A percentile compares a stretch with the other conserved stretches of the same genome.
Evolutionary conservation across 1,284 basidiomycete species (phyloP).

Genomic region (Mycosarcoma mackinlayi): DNA sequence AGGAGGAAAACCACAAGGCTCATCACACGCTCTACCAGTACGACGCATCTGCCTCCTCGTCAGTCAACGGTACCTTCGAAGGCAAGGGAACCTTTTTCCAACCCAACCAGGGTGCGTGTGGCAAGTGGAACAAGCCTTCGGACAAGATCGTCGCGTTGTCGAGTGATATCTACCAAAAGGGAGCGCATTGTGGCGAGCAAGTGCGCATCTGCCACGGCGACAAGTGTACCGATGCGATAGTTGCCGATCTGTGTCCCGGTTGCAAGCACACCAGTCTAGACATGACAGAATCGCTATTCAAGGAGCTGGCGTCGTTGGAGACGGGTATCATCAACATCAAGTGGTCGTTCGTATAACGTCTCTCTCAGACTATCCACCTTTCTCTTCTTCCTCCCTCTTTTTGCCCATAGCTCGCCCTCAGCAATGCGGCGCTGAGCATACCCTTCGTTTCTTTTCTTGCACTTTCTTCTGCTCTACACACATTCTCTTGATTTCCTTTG

Average conservation of each 20-base stretch:
- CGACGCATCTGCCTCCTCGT: not conserved
- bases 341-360: slow-evolving; percentile 28
- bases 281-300: slow-evolving; percentile 32
- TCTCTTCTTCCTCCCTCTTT: not conserved
- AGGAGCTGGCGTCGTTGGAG: slow-evolving; percentile 22
- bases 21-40: not conserved
- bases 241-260: slow-evolving; percentile 37
- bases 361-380: not conserved
- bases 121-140: slow-evolving; percentile 22
- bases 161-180: slow-evolving; percentile 24
- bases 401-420: not conserved
- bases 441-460: not conserved
- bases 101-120: slow-evolving; percentile 39
- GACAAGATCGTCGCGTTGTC: slow-evolving; percentile 43
- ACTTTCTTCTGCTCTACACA: not conserved
- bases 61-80: slow-evolving; percentile 5
- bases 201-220: slow-evolving; percentile 18
- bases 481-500: not conserved
- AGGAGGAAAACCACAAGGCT: slow-evolving; percentile 1
- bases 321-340: slow-evolving; percentile 32
- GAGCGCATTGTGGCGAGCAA: slow-evolving; percentile 21
- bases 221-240: slow-evolving; percentile 29
- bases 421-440: not conserved
- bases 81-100: slow-evolving; percentile 39
- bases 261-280: slow-evolving; percentile 35